Percentiles rank a stretch among this genome's conserved stretches.
phyloP scores from a whole-genome alignment of 257 asterid species.

The Mitragyna speciosa region DNA sequence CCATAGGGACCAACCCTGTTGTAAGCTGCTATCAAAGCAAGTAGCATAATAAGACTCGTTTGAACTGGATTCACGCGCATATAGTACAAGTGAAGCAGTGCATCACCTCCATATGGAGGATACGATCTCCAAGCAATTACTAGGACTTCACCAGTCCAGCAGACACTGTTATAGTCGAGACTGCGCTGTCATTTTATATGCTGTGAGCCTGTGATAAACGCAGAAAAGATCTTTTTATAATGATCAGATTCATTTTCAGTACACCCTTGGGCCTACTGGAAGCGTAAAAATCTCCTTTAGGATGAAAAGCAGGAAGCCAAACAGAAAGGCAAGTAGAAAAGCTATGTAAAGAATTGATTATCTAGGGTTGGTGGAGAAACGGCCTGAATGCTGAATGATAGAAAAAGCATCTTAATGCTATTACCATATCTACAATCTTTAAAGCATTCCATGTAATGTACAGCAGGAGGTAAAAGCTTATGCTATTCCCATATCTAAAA shows the following conservation, averaged over 20 bases:
- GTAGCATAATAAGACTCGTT: constrained; percentile 15
- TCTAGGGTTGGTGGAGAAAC: not conserved
- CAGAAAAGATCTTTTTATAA: not conserved
- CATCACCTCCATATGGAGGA: constrained; percentile 5
- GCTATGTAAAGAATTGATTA: not conserved
- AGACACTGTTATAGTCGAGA: not conserved
- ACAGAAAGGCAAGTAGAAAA: not conserved
- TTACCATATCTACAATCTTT: not conserved
- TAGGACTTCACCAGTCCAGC: not conserved
- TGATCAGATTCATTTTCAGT: not conserved
- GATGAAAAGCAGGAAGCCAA: not conserved
- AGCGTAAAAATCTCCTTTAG: constrained; percentile 2
- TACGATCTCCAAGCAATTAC: not conserved
- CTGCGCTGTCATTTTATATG: not conserved
- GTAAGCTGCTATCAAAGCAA: constrained; percentile 26
- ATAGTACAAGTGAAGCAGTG: not conserved
- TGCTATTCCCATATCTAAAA: constrained; percentile 9
- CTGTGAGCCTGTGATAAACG: too few species aligned
- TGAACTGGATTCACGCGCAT: constrained; percentile 9
- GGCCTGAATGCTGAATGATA: constrained; percentile 1
- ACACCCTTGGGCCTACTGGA: not conserved
- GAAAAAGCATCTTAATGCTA: constrained; percentile 8
- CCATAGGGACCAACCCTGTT: constrained; percentile 14
- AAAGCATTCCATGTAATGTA: not conserved
- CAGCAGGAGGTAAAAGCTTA: not conserved